Evolutionary conservation across 208 protist genomes (phyloP).

Genomic region (Balamuthia mandrillaris): DNA sequence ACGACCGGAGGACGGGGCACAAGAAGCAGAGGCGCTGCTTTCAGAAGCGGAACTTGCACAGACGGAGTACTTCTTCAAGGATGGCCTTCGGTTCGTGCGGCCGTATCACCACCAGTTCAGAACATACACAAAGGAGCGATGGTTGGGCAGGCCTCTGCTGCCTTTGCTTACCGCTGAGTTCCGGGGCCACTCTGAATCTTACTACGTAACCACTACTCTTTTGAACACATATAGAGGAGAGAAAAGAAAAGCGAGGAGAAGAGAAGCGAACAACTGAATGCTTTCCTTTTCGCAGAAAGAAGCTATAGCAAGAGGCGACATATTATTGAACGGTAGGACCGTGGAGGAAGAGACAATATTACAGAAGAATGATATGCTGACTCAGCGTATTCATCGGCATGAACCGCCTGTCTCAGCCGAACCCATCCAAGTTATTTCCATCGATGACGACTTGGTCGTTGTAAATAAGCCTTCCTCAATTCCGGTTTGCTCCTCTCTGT

Average conservation of each 20-base stretch:
- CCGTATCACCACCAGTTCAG: slow-evolving; percentile 83
- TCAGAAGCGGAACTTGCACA: too few species aligned
- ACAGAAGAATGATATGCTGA: slow-evolving; percentile 80
- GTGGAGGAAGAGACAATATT: too few species aligned
- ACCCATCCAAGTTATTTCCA: slow-evolving; percentile 51
- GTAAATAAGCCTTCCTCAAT: slow-evolving; percentile 64
- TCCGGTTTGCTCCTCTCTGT: slow-evolving; percentile 55
- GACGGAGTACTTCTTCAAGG: too few species aligned
- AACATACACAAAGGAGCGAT: slow-evolving; percentile 83
- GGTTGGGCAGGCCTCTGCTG: slow-evolving; percentile 79
- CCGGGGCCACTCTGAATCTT: slow-evolving; percentile 73
- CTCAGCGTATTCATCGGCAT: slow-evolving; percentile 84
- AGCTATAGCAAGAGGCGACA: too few species aligned
- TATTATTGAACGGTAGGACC: too few species aligned
- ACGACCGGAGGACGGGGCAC: too few species aligned
- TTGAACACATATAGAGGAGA: background rate
- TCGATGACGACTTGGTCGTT: slow-evolving; percentile 65
- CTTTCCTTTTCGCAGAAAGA: too few species aligned
- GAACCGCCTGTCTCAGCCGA: slow-evolving; percentile 80
- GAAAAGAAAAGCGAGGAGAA: background rate
- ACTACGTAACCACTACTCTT: slow-evolving; percentile 67
- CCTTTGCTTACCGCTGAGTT: slow-evolving; percentile 84
- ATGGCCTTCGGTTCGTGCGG: slow-evolving; percentile 68
- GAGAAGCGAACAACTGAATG: too few species aligned
- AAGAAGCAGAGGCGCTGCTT: too few species aligned